Conservation (phyloP, 257 asterid species). For the Primulina tabacum region DNA sequence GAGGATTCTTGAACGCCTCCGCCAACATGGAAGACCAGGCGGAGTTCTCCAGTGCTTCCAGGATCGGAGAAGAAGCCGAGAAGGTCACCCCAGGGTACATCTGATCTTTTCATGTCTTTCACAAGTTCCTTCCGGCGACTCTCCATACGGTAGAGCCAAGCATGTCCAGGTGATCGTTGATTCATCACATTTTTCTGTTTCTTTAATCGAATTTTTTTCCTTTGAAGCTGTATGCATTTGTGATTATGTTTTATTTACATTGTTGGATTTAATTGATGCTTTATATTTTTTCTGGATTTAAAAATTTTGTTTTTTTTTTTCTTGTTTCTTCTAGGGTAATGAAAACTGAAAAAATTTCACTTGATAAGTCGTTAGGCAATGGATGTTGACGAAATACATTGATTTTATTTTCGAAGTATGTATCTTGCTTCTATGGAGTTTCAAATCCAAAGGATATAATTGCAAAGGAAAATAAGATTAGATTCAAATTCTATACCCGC, state of each 20-base stretch:
- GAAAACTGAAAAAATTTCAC: neutral
- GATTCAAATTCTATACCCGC: neutral
- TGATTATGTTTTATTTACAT: neutral
- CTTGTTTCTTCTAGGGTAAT: neutral
- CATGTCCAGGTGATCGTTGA: slow-evolving; percentile 62
- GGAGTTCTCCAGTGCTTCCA: slow-evolving; percentile 39
- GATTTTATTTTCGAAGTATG: neutral
- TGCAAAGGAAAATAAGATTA: neutral
- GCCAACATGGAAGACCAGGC: slow-evolving; percentile 39
- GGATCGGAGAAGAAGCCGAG: slow-evolving; percentile 52
- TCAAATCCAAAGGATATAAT: neutral
- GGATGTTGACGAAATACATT: neutral
- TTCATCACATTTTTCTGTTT: neutral
- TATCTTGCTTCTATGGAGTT: neutral
- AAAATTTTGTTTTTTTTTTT: neutral
- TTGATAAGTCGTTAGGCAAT: neutral
- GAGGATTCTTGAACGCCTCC: slow-evolving; percentile 87
- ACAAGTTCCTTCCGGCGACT: slow-evolving; percentile 81
- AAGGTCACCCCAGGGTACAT: slow-evolving; percentile 30
- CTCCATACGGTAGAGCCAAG: slow-evolving; percentile 87
- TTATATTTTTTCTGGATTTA: neutral
- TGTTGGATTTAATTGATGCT: neutral
- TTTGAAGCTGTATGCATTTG: neutral
- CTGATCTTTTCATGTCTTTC: slow-evolving; percentile 52
- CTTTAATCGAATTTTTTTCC: neutral